Evolutionary conservation across 148 eudicot genomes (phyloP).

Genomic region (Arbutus unedo): DNA sequence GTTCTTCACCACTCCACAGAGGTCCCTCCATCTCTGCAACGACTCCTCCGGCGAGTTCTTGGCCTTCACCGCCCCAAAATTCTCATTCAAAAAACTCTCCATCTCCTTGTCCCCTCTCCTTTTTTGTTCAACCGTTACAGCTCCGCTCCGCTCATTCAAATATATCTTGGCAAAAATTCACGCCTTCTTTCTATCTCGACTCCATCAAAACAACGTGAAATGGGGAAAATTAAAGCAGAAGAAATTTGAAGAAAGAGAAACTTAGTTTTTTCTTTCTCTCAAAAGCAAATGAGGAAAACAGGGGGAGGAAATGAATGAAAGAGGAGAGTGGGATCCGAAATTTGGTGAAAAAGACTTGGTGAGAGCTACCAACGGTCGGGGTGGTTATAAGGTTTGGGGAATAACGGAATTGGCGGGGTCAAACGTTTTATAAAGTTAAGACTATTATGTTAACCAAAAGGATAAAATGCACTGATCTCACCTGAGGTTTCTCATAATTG

Average conservation of each 20-base stretch:
- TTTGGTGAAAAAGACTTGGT: background rate
- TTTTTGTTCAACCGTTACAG: background rate
- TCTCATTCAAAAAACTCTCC: conserved; percentile 52
- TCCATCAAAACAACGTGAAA: background rate
- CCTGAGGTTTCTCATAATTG: no score
- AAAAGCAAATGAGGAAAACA: background rate
- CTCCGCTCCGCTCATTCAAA: background rate
- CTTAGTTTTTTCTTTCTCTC: no score
- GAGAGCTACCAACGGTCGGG: background rate
- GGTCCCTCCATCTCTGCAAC: conserved; percentile 54
- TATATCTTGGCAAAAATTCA: background rate
- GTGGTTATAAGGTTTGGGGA: background rate
- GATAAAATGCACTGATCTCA: no score
- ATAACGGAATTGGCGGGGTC: conserved; percentile 10
- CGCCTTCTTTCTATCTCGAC: background rate
- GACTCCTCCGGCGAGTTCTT: conserved; percentile 51
- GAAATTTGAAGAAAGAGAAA: background rate
- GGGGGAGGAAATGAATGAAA: background rate
- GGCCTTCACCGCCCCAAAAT: conserved; percentile 45
- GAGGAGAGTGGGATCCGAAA: background rate
- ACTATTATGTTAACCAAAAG: background rate
- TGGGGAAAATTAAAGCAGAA: background rate
- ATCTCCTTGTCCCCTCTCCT: conserved; percentile 13
- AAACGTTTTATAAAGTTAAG: background rate
- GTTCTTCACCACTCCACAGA: conserved; percentile 64